phyloP scores from a whole-genome alignment of 345 rosid genomes.

The Moricandia moricandioides region DNA sequence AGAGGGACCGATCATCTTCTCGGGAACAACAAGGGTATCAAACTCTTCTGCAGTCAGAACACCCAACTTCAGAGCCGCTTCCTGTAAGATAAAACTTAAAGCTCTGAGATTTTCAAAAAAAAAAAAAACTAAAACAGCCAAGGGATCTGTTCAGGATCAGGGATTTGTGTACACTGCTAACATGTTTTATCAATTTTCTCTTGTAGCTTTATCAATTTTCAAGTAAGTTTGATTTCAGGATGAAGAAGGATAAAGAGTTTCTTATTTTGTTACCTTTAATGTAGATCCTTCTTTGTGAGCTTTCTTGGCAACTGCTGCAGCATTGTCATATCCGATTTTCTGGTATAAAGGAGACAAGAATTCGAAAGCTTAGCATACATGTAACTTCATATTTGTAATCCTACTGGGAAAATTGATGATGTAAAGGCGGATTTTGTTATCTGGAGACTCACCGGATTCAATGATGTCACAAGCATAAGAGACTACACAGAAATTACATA shows the following conservation, averaged over 20 bases:
- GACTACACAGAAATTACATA: conserved; percentile 46
- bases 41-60: conserved; percentile 80
- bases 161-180: neutral
- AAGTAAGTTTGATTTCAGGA: neutral
- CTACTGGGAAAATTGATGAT: neutral
- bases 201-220: neutral
- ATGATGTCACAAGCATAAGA: conserved; percentile 93
- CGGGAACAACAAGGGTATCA: conserved; percentile 87
- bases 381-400: neutral
- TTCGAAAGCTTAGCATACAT: neutral
- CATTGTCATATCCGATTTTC: conserved; percentile 97
- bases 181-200: neutral
- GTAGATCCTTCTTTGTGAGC: conserved; percentile 94
- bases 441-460: conserved; percentile 79
- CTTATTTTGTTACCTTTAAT: conserved; percentile 64
- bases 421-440: conserved; percentile 1
- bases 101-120: neutral
- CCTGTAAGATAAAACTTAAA: conserved; percentile 44
- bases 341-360: conserved; percentile 33
- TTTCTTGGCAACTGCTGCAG: conserved; percentile 97
- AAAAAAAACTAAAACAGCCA: neutral
- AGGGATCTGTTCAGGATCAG: neutral
- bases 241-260: conserved; percentile 2
- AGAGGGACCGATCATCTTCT: conserved; percentile 92
- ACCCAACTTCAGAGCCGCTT: conserved; percentile 73